Conservation (phyloP, 208 protist species). For the Spongospora subterranea region DNA sequence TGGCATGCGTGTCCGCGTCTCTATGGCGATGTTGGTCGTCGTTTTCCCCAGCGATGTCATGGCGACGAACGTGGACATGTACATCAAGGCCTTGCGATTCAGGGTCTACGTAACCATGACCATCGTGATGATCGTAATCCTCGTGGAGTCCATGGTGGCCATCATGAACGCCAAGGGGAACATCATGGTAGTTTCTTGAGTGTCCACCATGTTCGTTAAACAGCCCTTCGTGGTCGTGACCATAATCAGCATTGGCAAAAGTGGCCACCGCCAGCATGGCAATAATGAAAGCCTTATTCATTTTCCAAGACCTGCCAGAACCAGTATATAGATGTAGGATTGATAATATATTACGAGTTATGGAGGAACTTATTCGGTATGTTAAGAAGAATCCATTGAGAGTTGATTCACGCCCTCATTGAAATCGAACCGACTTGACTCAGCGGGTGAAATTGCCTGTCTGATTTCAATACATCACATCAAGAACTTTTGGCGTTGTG, state of each 20-base stretch:
- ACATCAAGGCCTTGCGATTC: neutral
- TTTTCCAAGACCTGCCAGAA: neutral
- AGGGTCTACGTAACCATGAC: neutral
- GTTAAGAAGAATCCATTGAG: neutral
- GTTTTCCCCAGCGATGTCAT: conserved; percentile 22
- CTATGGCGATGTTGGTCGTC: neutral
- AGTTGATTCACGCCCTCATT: neutral
- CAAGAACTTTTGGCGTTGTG: no score
- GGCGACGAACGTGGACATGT: conserved; percentile 40
- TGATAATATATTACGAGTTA: neutral
- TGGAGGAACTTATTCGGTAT: neutral
- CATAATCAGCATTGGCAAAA: neutral
- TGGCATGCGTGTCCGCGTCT: neutral
- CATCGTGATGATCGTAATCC: neutral
- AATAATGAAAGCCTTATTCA: neutral
- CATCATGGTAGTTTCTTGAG: neutral
- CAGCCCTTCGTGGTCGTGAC: neutral
- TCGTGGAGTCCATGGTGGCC: neutral
- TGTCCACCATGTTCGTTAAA: neutral
- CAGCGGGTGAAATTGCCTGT: neutral
- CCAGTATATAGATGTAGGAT: neutral
- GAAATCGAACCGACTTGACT: neutral
- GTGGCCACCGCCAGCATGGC: neutral
- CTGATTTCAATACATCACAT: neutral
- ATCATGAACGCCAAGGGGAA: neutral